Conservation (phyloP, 352 stramenopile species). For the Pythium aristosporum region DNA sequence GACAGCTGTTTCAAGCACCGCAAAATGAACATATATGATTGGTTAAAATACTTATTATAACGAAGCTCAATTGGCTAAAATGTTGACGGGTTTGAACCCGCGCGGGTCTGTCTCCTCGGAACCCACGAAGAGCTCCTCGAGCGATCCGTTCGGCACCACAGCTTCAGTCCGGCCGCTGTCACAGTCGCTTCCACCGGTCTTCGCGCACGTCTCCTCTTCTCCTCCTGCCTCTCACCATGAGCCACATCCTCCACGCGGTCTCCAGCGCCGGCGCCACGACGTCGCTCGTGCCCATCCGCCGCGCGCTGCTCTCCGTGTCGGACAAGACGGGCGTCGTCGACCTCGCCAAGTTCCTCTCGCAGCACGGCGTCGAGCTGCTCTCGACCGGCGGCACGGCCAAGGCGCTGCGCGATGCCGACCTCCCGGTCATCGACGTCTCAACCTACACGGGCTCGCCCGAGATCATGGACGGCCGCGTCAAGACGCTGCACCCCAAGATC, state of each 20-base stretch:
- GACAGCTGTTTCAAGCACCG: conserved; percentile 16
- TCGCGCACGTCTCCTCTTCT: not conserved
- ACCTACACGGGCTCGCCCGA: conserved; percentile 97
- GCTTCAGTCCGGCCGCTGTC: not conserved
- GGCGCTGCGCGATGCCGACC: conserved; percentile 92
- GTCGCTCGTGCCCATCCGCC: conserved; percentile 91
- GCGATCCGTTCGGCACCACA: conserved; percentile 21
- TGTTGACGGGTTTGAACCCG: conserved; percentile 8
- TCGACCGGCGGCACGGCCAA: conserved; percentile 98
- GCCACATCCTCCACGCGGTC: conserved; percentile 82
- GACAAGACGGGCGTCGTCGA: conserved; percentile 99
- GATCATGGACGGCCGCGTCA: conserved; percentile 99
- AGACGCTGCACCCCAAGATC: conserved; percentile 99
- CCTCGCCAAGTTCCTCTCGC: conserved; percentile 92
- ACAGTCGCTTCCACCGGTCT: conserved; percentile 14
- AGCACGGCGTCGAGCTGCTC: conserved; percentile 95
- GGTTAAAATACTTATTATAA: not conserved
- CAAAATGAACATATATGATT: conserved; percentile 9
- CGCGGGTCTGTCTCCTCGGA: not conserved
- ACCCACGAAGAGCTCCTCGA: not conserved
- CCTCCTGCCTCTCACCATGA: conserved; percentile 36
- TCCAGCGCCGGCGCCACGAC: conserved; percentile 47
- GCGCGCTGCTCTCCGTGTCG: conserved; percentile 98
- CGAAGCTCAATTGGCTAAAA: conserved; percentile 12
- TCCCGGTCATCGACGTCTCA: conserved; percentile 96